Evolutionary conservation across 129 eudicot species (phyloP).

Genomic region (Helianthus annuus): DNA sequence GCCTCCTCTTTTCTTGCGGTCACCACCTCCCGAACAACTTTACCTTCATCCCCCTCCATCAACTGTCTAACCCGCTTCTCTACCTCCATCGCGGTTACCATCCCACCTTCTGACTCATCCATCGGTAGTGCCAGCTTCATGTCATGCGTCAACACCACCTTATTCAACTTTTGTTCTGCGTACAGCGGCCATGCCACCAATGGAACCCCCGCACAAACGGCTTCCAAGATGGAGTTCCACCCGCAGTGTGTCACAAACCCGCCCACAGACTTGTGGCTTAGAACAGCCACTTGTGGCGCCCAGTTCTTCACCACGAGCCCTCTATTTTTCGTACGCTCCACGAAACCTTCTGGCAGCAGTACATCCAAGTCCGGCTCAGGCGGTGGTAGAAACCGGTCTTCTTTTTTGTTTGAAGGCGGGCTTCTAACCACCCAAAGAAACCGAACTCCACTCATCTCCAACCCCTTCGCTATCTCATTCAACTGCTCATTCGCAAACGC

Average conservation of each 20-base stretch:
- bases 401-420: slow-evolving; percentile 36
- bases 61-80: slow-evolving; percentile 43
- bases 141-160: slow-evolving; percentile 43
- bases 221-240: slow-evolving; percentile 60
- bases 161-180: slow-evolving; percentile 55
- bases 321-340: slow-evolving; percentile 30
- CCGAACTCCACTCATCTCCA: slow-evolving; percentile 39
- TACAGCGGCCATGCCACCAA: slow-evolving; percentile 56
- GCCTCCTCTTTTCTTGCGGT: slow-evolving; percentile 26
- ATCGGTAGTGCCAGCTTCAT: slow-evolving; percentile 34
- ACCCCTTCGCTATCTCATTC: slow-evolving; percentile 41
- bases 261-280: slow-evolving; percentile 44
- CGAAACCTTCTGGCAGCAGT: slow-evolving; percentile 43
- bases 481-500: slow-evolving; percentile 35
- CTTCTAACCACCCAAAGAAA: slow-evolving; percentile 49
- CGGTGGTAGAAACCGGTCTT: slow-evolving; percentile 27
- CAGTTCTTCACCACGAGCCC: slow-evolving; percentile 51
- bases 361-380: slow-evolving; percentile 49
- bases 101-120: slow-evolving; percentile 29
- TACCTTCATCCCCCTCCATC: slow-evolving; percentile 38
- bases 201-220: slow-evolving; percentile 47
- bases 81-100: slow-evolving; percentile 33
- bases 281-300: slow-evolving; percentile 57
- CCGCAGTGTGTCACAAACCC: slow-evolving; percentile 64
- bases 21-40: slow-evolving; percentile 19